Evolutionary conservation across 148 eudicot genomes (phyloP).

Genomic region (Spergularia bocconei): DNA sequence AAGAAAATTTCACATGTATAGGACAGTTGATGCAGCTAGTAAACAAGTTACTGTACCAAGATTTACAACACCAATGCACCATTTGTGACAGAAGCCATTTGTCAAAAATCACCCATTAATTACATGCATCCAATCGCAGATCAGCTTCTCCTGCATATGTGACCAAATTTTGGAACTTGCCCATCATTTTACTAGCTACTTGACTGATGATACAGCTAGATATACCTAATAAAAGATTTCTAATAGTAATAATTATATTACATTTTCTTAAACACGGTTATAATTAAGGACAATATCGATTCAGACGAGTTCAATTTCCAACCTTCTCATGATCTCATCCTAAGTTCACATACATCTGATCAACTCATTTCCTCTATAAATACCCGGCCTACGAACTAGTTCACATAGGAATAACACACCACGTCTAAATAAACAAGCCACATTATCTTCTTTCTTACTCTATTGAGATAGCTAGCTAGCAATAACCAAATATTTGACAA

Average conservation of each 20-base stretch:
- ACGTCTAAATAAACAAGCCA: neutral
- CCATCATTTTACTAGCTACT: no score
- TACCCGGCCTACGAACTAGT: neutral
- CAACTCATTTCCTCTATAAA: slow-evolving; percentile 4
- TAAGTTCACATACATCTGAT: no score
- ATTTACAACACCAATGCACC: slow-evolving; percentile 1
- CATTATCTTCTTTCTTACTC: neutral
- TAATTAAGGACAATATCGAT: no score
- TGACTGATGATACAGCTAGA: no score
- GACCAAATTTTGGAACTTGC: neutral
- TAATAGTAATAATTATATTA: no score
- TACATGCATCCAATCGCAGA: slow-evolving; percentile 10
- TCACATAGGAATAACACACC: neutral
- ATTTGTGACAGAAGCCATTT: neutral
- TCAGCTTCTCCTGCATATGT: neutral
- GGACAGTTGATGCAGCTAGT: neutral
- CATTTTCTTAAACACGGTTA: no score
- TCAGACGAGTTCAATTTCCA: no score
- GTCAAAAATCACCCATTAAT: neutral
- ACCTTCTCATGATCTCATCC: no score
- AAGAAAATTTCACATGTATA: neutral
- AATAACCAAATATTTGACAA: neutral
- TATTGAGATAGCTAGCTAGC: neutral
- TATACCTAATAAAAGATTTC: no score
- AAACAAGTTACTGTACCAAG: neutral